Evolutionary conservation across 495 filamentous ascomycete genomes (phyloP), one percentile per base, ranked within the genome.

Genomic region (Extremus antarcticus): DNA sequence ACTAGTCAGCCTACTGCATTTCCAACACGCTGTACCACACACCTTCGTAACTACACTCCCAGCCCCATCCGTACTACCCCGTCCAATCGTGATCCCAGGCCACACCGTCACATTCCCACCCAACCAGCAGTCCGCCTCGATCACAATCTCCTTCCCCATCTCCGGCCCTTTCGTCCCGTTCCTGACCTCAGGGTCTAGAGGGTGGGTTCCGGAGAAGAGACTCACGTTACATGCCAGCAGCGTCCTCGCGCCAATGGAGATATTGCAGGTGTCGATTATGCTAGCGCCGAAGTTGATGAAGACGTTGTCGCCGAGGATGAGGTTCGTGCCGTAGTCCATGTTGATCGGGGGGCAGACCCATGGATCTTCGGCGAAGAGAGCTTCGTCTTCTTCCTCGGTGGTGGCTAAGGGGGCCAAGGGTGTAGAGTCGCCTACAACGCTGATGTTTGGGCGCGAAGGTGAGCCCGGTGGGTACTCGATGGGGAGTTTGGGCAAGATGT

Each of bases 1-100:
- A 25, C n/a, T 9, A 11, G 19, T 57, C 29, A 57, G 53, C 40
- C 3, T 16, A 46, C 47, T 29, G n/a, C n/a, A n/a, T n/a, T 25
- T 15, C 35, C 15, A 38, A 50, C 22, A 40, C 2, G 19, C 29
- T 41, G n/a, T 7, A 51, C 16, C 50, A 68, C 76, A 57, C 74
- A 91, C 88, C 76, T 85, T 95, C 1, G 87, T 94, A 11, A 95
- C 90, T 19, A 95, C 88, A 67, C 85, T 88, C 0, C 87, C 88
- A n/a, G 90, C 88, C 0, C 87, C 90, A 61, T 95, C 75, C 0
- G 83, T 83, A 17, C 77, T 78, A 0, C 88, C 85, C 58, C 78
- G 84, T 0, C 90, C 90, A 56, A 95, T 83, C 7, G 74, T 90
- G 22, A 96, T 86, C 0, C 90, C 90, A 0, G 87, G 81, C 17